Evolutionary conservation across 192 early-diverging fungal species (phyloP).

Genomic region (Jimgerdemannia lactiflua): DNA sequence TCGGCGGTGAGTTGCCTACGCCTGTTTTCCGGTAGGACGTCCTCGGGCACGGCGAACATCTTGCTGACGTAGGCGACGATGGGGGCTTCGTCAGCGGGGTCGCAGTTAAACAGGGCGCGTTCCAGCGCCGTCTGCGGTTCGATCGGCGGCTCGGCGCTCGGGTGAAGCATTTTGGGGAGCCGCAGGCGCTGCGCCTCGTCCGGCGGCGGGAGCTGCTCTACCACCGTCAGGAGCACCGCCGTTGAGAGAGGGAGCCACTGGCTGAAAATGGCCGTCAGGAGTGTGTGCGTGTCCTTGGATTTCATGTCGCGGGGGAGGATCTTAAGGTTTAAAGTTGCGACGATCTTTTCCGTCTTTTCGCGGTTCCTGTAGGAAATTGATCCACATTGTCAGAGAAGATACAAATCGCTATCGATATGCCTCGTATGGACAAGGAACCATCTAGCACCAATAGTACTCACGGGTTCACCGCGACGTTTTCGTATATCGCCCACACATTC

Average conservation of each 20-base stretch:
- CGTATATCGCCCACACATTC: slow-evolving; percentile 96
- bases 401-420: slow-evolving; percentile 11
- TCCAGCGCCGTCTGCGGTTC: slow-evolving; percentile 60
- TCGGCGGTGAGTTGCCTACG: slow-evolving; percentile 77
- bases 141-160: slow-evolving; percentile 36
- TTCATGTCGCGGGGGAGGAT: slow-evolving; percentile 86
- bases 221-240: slow-evolving; percentile 79
- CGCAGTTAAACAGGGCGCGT: slow-evolving; percentile 74
- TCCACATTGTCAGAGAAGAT: not conserved
- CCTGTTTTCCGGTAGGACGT: slow-evolving; percentile 71
- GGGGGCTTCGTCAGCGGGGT: slow-evolving; percentile 54
- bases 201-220: slow-evolving; percentile 90
- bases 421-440: too few species aligned
- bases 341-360: slow-evolving; percentile 93
- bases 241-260: slow-evolving; percentile 96
- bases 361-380: slow-evolving; percentile 40
- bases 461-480: slow-evolving; percentile 63
- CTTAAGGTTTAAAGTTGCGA: slow-evolving; percentile 83
- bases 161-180: slow-evolving; percentile 76
- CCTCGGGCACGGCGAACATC: slow-evolving; percentile 83
- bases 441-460: slow-evolving; percentile 21
- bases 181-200: slow-evolving; percentile 73
- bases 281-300: slow-evolving; percentile 73
- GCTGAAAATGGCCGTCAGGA: slow-evolving; percentile 81
- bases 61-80: slow-evolving; percentile 90